phyloP scores from a whole-genome alignment of 2,329 filamentous ascomycete genomes.

The Cercospora brassicicola region DNA sequence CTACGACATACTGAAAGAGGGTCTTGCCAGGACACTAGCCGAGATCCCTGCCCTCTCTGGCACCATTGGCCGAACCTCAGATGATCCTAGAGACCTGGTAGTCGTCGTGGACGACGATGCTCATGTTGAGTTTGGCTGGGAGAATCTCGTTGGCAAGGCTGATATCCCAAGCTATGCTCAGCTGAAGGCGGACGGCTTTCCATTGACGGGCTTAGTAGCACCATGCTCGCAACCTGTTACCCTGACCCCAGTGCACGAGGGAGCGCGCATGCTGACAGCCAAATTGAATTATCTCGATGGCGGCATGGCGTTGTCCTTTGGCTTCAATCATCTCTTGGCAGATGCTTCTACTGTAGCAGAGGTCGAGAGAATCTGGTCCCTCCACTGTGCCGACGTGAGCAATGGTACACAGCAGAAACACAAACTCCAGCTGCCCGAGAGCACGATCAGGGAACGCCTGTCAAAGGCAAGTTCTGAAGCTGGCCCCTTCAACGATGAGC shows the following conservation, averaged over 20 bases:
- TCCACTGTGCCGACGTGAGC: slow-evolving; percentile 22
- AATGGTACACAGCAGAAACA: slow-evolving; percentile 8
- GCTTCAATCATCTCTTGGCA: slow-evolving; percentile 24
- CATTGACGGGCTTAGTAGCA: slow-evolving; percentile 16
- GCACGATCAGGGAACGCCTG: slow-evolving; percentile 15
- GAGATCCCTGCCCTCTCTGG: slow-evolving; percentile 25
- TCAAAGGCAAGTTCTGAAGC: slow-evolving; percentile 11
- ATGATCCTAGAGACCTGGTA: slow-evolving; percentile 20
- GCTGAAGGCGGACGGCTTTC: slow-evolving; percentile 16
- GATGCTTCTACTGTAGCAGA: slow-evolving; percentile 19
- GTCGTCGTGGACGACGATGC: slow-evolving; percentile 15
- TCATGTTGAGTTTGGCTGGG: slow-evolving; percentile 19
- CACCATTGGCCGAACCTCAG: slow-evolving; percentile 12
- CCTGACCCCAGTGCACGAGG: slow-evolving; percentile 16
- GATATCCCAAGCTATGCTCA: slow-evolving; percentile 17
- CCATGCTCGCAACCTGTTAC: slow-evolving; percentile 15
- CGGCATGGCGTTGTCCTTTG: slow-evolving; percentile 21
- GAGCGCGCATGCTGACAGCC: slow-evolving; percentile 18
- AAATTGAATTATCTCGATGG: slow-evolving; percentile 23
- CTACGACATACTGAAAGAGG: slow-evolving; percentile 19
- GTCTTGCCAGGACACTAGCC: slow-evolving; percentile 18
- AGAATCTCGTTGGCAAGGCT: slow-evolving; percentile 9
- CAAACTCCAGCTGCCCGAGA: slow-evolving; percentile 6
- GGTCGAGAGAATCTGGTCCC: slow-evolving; percentile 24
- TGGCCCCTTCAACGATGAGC: slow-evolving; percentile 2